Conservation (phyloP, 306 rosid genomes). For the Trichosanthes truncata region DNA sequence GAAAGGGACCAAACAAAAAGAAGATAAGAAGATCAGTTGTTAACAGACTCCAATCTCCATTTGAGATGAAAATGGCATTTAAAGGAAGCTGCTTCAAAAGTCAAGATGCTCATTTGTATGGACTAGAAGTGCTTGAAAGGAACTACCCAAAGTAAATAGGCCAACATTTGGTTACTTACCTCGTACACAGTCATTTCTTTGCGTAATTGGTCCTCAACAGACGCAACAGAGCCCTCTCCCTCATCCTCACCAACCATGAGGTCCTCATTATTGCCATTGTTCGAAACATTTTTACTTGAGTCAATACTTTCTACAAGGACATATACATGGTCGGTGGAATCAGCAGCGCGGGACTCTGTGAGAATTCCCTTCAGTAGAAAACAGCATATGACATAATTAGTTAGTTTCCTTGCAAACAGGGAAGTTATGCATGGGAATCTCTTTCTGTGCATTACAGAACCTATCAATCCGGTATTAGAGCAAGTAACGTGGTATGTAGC, state of each 20-base stretch:
- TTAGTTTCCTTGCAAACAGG: background rate
- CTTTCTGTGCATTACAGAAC: background rate
- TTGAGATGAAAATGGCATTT: background rate
- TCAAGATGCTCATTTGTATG: background rate
- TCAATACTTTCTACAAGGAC: constrained; percentile 58
- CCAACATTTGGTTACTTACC: constrained; percentile 28
- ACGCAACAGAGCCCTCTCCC: constrained; percentile 70
- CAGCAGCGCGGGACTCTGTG: constrained; percentile 48
- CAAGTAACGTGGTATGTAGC: background rate
- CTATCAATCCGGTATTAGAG: background rate
- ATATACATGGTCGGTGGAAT: constrained; percentile 46
- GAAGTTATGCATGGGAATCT: background rate
- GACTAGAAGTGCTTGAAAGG: background rate
- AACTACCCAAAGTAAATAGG: background rate
- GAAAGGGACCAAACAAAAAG: constrained; percentile 2
- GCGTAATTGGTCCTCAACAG: constrained; percentile 72
- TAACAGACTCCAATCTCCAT: background rate
- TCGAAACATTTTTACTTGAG: constrained; percentile 45
- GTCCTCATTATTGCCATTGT: constrained; percentile 52
- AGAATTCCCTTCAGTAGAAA: constrained; percentile 51
- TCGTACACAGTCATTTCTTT: constrained; percentile 91
- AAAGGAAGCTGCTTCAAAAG: background rate
- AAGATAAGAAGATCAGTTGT: background rate
- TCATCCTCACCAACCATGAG: constrained; percentile 79
- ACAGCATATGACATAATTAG: background rate